phyloP scores from a whole-genome alignment of 371 early-diverging fungal species.

The Gilbertella persicaria region DNA sequence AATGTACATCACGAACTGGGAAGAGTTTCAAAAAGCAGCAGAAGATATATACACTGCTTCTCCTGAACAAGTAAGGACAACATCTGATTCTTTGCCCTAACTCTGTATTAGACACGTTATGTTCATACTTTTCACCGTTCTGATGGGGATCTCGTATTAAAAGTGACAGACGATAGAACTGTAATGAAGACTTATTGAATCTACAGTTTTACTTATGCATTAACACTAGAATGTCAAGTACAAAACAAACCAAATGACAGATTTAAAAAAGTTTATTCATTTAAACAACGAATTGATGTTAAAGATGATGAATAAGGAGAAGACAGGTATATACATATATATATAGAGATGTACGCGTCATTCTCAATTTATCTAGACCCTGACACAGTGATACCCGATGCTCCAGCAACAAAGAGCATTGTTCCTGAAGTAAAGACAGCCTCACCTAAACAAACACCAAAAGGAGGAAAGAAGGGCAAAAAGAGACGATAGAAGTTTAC shows the following conservation, averaged over 20 bases:
- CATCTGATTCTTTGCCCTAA: background rate
- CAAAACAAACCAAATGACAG: conserved; percentile 72
- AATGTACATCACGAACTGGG: conserved; percentile 62
- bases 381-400: conserved; percentile 26
- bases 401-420: conserved; percentile 8
- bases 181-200: conserved; percentile 30
- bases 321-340: conserved; percentile 16
- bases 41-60: conserved; percentile 68
- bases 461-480: conserved; percentile 30
- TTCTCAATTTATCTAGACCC: conserved; percentile 5
- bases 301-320: conserved; percentile 67
- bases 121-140: conserved; percentile 68
- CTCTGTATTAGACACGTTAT: conserved; percentile 62
- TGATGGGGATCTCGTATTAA: conserved; percentile 75
- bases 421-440: conserved; percentile 20
- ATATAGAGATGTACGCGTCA: background rate
- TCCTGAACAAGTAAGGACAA: conserved; percentile 59
- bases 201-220: too few relatives aligned
- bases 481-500: conserved; percentile 24
- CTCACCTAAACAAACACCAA: conserved; percentile 23
- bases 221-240: conserved; percentile 71
- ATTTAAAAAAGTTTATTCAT: conserved; percentile 73
- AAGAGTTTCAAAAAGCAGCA: conserved; percentile 75
- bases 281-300: conserved; percentile 67
- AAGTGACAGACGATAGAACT: conserved; percentile 71